Evolutionary conservation across 2,329 filamentous ascomycete species (phyloP).

Genomic region (Diplocarpon rosae): DNA sequence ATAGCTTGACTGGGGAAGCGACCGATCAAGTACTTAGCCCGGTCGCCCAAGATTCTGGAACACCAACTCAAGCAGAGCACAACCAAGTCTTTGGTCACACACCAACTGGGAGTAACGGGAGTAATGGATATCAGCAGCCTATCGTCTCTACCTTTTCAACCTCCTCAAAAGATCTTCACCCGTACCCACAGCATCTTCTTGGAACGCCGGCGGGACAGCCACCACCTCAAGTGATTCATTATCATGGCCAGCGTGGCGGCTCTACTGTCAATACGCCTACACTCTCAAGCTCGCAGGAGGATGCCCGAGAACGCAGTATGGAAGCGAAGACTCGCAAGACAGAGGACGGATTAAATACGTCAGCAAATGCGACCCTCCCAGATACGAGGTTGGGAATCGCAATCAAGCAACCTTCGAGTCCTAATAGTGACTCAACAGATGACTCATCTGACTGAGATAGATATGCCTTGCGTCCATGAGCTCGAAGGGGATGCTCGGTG

Average conservation of each 20-base stretch:
- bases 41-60: constrained; percentile 45
- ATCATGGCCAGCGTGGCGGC: constrained; percentile 56
- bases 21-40: constrained; percentile 37
- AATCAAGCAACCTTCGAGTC: constrained; percentile 15
- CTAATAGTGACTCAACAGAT: constrained; percentile 19
- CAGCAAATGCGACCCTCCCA: constrained; percentile 19
- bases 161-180: constrained; percentile 58
- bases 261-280: constrained; percentile 57
- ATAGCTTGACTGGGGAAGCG: constrained; percentile 53
- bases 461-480: neutral
- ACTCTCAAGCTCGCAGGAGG: constrained; percentile 22
- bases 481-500: neutral
- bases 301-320: constrained; percentile 19
- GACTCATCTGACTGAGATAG: constrained; percentile 13
- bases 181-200: constrained; percentile 54
- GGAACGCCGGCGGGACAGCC: constrained; percentile 51
- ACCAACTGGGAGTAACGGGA: constrained; percentile 32
- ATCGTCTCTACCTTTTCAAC: constrained; percentile 60
- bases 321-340: constrained; percentile 17
- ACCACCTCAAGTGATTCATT: constrained; percentile 55
- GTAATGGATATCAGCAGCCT: constrained; percentile 57
- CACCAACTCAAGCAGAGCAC: constrained; percentile 51
- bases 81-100: constrained; percentile 35
- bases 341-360: constrained; percentile 17
- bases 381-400: constrained; percentile 17